Evolutionary conservation across 495 filamentous ascomycete genomes (phyloP).

Genomic region (Neurospora sp.): DNA sequence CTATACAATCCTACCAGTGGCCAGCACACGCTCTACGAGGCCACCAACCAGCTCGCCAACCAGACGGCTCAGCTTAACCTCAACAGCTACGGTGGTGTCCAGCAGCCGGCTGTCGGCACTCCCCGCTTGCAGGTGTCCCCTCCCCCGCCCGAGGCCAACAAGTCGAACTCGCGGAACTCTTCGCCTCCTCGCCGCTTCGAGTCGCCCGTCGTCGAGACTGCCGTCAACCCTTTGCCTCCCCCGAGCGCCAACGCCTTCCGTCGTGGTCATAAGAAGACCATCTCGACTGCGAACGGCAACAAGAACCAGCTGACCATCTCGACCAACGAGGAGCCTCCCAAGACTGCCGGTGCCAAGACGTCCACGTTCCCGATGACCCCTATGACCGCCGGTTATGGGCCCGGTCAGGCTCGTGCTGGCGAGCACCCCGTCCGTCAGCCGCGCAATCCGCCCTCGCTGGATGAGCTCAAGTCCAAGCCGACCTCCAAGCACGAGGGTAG

Average conservation of each 20-base stretch:
- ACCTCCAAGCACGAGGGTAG: constrained; percentile 93
- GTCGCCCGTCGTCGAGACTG: constrained; percentile 50
- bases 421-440: constrained; percentile 93
- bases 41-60: constrained; percentile 24
- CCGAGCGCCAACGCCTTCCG: constrained; percentile 81
- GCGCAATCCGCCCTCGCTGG: constrained; percentile 81
- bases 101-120: constrained; percentile 32
- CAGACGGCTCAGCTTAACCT: constrained; percentile 18
- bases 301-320: constrained; percentile 50
- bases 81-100: constrained; percentile 19
- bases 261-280: constrained; percentile 82
- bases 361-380: constrained; percentile 71
- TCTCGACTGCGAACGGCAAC: constrained; percentile 60
- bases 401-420: constrained; percentile 83
- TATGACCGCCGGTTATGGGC: constrained; percentile 72
- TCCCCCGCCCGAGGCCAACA: constrained; percentile 47
- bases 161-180: constrained; percentile 43
- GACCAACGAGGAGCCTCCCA: constrained; percentile 41
- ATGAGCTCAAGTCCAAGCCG: constrained; percentile 83
- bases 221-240: constrained; percentile 53
- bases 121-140: constrained; percentile 71
- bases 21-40: constrained; percentile 58
- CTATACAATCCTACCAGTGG: constrained; percentile 77
- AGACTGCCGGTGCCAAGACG: constrained; percentile 64
- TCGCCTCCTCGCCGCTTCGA: constrained; percentile 60